These are phyloP conservation scores for Jatropha podagrica DNA, from an alignment of 441 rosid genomes.

Conservation along the genomic window DNA sequence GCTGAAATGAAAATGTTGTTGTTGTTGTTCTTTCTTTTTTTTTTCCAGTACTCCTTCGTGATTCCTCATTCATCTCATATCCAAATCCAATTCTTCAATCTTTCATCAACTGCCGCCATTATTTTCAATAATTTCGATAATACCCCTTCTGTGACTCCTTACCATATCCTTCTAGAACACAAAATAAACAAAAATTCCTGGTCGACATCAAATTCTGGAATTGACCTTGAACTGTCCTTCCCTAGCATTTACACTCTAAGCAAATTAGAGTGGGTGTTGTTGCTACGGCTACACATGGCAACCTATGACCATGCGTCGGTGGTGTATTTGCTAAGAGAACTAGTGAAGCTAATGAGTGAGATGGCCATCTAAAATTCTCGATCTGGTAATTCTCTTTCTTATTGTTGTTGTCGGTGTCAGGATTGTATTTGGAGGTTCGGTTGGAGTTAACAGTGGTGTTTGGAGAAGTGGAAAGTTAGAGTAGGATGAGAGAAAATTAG, in stretches of 20 bases:
- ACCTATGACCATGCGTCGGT: conserved; percentile 79
- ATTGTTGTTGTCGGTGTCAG: no score
- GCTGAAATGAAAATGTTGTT: no score
- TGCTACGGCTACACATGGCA: conserved; percentile 63
- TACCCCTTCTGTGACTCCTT: conserved; percentile 22
- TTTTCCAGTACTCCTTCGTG: conserved; percentile 39
- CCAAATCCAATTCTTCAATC: conserved; percentile 49
- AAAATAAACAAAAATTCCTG: conserved; percentile 68
- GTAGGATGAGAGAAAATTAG: no score
- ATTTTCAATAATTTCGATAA: conserved; percentile 13
- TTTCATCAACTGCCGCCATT: conserved; percentile 48
- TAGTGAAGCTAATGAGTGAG: conserved; percentile 33
- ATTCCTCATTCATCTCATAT: conserved; percentile 42
- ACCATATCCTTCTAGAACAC: conserved; percentile 61
- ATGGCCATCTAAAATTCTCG: no score
- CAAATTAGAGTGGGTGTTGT: conserved; percentile 44
- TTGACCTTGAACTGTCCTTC: conserved; percentile 41
- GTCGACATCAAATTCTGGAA: conserved; percentile 25
- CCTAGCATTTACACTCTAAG: conserved; percentile 49
- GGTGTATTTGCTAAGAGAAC: conserved; percentile 48
- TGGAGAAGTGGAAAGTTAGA: no score
- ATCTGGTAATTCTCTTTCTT: no score
- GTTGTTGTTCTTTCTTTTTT: no score
- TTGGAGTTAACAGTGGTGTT: no score
- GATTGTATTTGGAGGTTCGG: no score